Conservation (phyloP, 306 rosid species). For the Rosa chinensis region DNA sequence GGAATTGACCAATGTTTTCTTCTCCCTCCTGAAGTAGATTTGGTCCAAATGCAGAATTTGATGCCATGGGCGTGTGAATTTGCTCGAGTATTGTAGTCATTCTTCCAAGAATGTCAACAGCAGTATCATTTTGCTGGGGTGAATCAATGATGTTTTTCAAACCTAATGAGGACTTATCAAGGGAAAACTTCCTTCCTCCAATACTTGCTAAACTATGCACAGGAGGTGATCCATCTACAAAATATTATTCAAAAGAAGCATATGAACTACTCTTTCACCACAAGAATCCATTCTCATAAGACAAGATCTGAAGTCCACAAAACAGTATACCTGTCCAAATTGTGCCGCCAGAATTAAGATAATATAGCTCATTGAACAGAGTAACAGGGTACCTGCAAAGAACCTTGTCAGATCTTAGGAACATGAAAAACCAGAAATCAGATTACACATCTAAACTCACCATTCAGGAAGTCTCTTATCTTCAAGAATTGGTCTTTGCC, state of each 20-base stretch:
- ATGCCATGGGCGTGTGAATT: conserved; percentile 45
- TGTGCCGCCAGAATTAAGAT: conserved; percentile 85
- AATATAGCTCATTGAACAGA: conserved; percentile 91
- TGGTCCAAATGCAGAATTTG: conserved; percentile 76
- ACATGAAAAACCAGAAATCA: conserved; percentile 10
- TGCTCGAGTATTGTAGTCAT: conserved; percentile 63
- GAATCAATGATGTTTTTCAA: conserved; percentile 29
- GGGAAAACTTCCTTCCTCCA: conserved; percentile 65
- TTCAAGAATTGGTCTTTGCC: conserved; percentile 93
- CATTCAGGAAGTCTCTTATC: conserved; percentile 95
- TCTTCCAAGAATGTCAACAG: conserved; percentile 72
- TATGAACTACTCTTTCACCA: not conserved
- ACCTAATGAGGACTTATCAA: conserved; percentile 53
- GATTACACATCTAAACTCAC: conserved; percentile 48
- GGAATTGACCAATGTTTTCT: conserved; percentile 94
- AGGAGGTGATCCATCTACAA: conserved; percentile 78
- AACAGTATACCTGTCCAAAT: conserved; percentile 80
- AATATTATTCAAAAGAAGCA: conserved; percentile 12
- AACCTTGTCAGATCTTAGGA: conserved; percentile 30
- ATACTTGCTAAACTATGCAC: conserved; percentile 45
- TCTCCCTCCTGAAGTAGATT: conserved; percentile 86
- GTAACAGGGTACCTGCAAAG: conserved; percentile 79
- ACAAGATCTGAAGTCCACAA: conserved; percentile 6
- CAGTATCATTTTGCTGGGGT: conserved; percentile 58
- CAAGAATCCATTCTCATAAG: not conserved